A percentile compares a stretch with the other conserved stretches of the same genome.
Conservation (phyloP, 176 grass and related monocot species). For the Carex parvula region DNA sequence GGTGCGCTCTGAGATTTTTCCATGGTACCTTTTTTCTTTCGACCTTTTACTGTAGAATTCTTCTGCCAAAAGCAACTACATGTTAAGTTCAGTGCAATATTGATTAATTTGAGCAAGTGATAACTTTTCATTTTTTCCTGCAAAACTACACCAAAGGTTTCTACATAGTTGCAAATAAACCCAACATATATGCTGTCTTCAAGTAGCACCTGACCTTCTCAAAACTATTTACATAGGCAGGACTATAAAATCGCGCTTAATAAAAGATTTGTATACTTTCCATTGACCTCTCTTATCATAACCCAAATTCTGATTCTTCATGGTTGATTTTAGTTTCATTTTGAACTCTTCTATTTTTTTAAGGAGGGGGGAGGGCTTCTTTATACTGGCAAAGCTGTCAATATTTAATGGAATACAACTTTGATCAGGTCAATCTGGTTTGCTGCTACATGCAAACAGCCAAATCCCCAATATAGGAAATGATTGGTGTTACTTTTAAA, state of each 20-base stretch:
- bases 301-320: background rate
- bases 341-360: background rate
- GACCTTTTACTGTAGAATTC: slow-evolving; percentile 26
- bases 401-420: background rate
- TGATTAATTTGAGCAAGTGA: background rate
- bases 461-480: background rate
- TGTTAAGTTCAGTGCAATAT: slow-evolving; percentile 18
- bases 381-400: background rate
- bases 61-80: slow-evolving; percentile 44
- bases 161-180: background rate
- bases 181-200: background rate
- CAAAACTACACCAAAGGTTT: background rate
- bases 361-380: background rate
- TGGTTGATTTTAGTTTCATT: background rate
- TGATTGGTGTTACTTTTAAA: background rate
- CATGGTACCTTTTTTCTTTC: slow-evolving; percentile 48
- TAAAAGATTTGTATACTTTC: background rate
- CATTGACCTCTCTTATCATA: background rate
- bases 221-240: background rate
- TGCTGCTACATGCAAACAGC: background rate
- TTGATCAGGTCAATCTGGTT: background rate
- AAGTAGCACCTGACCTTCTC: background rate
- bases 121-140: background rate
- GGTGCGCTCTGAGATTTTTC: slow-evolving; percentile 27
- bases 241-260: background rate